A percentile compares a stretch with the other conserved stretches of the same genome.
phyloP scores from a whole-genome alignment of 1,139 yeast genomes.

The Scheffersomyces cryptocercus region DNA sequence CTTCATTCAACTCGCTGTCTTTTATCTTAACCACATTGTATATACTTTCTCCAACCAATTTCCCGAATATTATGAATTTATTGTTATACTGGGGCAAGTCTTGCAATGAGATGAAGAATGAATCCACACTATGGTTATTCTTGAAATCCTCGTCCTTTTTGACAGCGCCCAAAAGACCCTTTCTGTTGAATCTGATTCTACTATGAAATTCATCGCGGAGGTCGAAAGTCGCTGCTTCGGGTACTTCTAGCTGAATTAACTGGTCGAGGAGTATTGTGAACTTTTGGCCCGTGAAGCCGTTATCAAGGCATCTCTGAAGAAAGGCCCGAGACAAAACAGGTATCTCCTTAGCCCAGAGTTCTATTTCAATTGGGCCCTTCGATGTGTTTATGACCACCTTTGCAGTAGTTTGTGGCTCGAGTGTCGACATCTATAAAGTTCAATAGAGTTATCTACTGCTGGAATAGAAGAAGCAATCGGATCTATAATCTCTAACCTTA shows the following conservation, averaged over 20 bases:
- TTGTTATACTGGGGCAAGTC: constrained; percentile 47
- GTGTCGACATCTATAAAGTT: constrained; percentile 2
- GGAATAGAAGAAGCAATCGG: too few relatives aligned
- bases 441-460: too few relatives aligned
- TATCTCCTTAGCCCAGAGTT: constrained; percentile 71
- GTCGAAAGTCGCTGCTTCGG: constrained; percentile 8
- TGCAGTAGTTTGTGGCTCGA: constrained; percentile 65
- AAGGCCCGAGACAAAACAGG: constrained; percentile 55
- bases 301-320: constrained; percentile 48
- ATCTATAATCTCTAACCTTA: too few relatives aligned
- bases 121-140: constrained; percentile 39
- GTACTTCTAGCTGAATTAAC: constrained; percentile 37
- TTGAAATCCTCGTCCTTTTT: constrained; percentile 22
- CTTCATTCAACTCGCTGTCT: constrained; percentile 48
- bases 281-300: constrained; percentile 38
- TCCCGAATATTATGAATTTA: constrained; percentile 60
- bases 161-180: constrained; percentile 61
- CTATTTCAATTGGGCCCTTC: constrained; percentile 62
- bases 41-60: constrained; percentile 59
- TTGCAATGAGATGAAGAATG: constrained; percentile 56
- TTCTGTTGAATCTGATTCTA: constrained; percentile 51
- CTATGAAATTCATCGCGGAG: constrained; percentile 53
- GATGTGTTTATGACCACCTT: constrained; percentile 56
- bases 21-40: constrained; percentile 54
- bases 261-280: constrained; percentile 44